A percentile compares a stretch with the other conserved stretches of the same genome.
These are phyloP conservation scores for Zygosaccharomyces kombuchaensis DNA, from an alignment of 805 yeast species.

Conservation along the genomic window DNA sequence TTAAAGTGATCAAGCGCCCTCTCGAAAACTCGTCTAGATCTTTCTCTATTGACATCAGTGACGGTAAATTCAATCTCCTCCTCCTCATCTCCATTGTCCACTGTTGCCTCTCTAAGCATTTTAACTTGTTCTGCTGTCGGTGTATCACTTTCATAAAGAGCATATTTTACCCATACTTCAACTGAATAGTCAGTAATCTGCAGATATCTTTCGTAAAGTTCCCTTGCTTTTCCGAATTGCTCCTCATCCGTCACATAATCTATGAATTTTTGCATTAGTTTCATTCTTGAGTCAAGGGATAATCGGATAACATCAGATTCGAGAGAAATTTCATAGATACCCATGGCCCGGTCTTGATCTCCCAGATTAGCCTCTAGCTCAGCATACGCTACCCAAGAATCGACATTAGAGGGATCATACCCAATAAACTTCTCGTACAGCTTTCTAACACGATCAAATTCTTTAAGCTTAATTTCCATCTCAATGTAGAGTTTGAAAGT, in stretches of 20 bases:
- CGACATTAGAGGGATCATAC: slow-evolving; percentile 19
- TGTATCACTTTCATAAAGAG: slow-evolving; percentile 64
- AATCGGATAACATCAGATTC: slow-evolving; percentile 21
- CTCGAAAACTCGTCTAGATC: slow-evolving; percentile 54
- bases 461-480: slow-evolving; percentile 63
- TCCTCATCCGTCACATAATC: slow-evolving; percentile 58
- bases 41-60: slow-evolving; percentile 45
- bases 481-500: slow-evolving; percentile 61
- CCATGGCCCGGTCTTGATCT: slow-evolving; percentile 65
- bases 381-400: slow-evolving; percentile 61
- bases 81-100: slow-evolving; percentile 37
- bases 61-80: slow-evolving; percentile 47
- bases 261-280: slow-evolving; percentile 43
- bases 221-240: slow-evolving; percentile 53
- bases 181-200: slow-evolving; percentile 33
- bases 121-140: slow-evolving; percentile 44
- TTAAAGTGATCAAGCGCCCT: slow-evolving; percentile 48
- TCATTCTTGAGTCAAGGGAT: slow-evolving; percentile 10
- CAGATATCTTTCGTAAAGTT: slow-evolving; percentile 42
- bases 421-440: slow-evolving; percentile 58
- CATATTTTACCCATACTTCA: slow-evolving; percentile 58
- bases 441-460: slow-evolving; percentile 74
- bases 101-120: slow-evolving; percentile 16
- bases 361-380: slow-evolving; percentile 62
- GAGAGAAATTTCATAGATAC: slow-evolving; percentile 52